Percentiles rank a stretch among this genome's conserved stretches.
These are phyloP conservation scores for Rhynchosporium graminicola DNA, from an alignment of 2,329 filamentous ascomycete genomes.

Conservation along the genomic window DNA sequence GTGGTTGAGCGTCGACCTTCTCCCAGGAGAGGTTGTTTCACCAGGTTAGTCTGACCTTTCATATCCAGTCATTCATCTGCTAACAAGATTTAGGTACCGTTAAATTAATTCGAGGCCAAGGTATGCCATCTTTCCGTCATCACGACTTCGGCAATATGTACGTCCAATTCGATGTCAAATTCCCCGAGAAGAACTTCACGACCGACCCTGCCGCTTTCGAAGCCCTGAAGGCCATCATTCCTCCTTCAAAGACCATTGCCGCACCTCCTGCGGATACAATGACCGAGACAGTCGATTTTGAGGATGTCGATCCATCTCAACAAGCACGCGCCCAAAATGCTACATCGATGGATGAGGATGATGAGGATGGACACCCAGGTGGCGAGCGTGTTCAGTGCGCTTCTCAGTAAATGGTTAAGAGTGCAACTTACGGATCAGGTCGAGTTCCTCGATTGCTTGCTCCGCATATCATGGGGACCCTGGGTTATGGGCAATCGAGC, in stretches of 20 bases:
- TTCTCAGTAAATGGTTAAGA: slow-evolving; percentile 64
- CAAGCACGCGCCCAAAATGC: slow-evolving; percentile 68
- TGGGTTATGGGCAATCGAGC: slow-evolving; percentile 14
- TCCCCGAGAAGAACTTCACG: slow-evolving; percentile 78
- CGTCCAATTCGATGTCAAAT: slow-evolving; percentile 97
- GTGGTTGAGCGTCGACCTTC: slow-evolving; percentile 91
- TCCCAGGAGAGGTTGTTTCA: slow-evolving; percentile 91
- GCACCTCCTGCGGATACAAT: slow-evolving; percentile 80
- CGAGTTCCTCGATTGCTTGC: slow-evolving; percentile 23
- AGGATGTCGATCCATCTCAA: slow-evolving; percentile 76
- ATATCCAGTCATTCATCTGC: slow-evolving; percentile 29
- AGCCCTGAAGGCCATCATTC: slow-evolving; percentile 81
- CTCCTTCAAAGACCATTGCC: slow-evolving; percentile 60
- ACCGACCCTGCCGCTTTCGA: slow-evolving; percentile 70
- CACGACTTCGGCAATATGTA: slow-evolving; percentile 96
- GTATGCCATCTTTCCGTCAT: slow-evolving; percentile 95
- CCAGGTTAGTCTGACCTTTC: slow-evolving; percentile 64
- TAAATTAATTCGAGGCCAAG: slow-evolving; percentile 93
- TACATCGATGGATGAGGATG: slow-evolving; percentile 70
- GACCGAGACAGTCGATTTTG: slow-evolving; percentile 85
- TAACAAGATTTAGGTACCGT: slow-evolving; percentile 65
- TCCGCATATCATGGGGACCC: slow-evolving; percentile 23
- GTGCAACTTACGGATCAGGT: not conserved
- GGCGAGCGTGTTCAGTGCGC: slow-evolving; percentile 85
- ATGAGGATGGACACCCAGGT: slow-evolving; percentile 69